Conservation (phyloP, 495 filamentous ascomycete species). For the Cercophora samala region DNA sequence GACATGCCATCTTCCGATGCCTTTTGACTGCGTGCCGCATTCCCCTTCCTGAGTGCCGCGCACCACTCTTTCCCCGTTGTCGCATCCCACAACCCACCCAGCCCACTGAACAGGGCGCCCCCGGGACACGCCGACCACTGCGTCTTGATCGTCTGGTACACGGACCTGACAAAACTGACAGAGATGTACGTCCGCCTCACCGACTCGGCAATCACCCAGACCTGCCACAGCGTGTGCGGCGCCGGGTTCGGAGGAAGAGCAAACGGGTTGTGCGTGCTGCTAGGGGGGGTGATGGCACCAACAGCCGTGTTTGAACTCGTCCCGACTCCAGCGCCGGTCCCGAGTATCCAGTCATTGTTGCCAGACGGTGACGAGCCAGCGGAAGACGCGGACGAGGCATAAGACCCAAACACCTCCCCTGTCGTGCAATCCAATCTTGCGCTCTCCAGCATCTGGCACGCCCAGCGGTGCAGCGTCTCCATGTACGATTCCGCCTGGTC, state of each 20-base stretch:
- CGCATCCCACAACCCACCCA: slow-evolving; percentile 38
- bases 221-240: slow-evolving; percentile 26
- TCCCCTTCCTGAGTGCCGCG: background rate
- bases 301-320: background rate
- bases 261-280: slow-evolving; percentile 15
- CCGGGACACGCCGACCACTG: slow-evolving; percentile 36
- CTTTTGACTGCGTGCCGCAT: slow-evolving; percentile 4
- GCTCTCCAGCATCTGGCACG: slow-evolving; percentile 34
- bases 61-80: slow-evolving; percentile 29
- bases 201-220: slow-evolving; percentile 40
- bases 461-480: slow-evolving; percentile 43
- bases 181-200: slow-evolving; percentile 34
- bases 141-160: slow-evolving; percentile 33
- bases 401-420: slow-evolving; percentile 9
- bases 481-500: slow-evolving; percentile 46
- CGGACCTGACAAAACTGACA: slow-evolving; percentile 23
- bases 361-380: background rate
- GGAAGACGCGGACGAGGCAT: background rate
- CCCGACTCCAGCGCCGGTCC: background rate
- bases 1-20: slow-evolving; percentile 10
- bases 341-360: background rate
- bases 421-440: slow-evolving; percentile 24
- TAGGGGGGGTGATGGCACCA: slow-evolving; percentile 3
- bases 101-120: slow-evolving; percentile 30
- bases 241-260: slow-evolving; percentile 31